Percentiles rank a stretch among this genome's conserved stretches.
Conservation (phyloP, 305 asterid species). For the Solanum chacoense region DNA sequence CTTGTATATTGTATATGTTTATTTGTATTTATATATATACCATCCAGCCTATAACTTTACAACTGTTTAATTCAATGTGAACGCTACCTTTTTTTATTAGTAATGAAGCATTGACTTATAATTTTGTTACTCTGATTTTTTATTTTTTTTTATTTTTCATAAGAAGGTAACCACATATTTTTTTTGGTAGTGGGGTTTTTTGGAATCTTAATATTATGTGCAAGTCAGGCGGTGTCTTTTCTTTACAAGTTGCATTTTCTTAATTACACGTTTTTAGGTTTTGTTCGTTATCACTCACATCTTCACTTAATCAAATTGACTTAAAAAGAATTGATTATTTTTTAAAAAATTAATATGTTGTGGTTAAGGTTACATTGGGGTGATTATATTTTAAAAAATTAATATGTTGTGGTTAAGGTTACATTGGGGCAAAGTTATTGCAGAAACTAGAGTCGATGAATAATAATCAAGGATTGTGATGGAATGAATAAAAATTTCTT, state of each 20-base stretch:
- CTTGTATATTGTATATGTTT: not conserved
- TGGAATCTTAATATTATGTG: not conserved
- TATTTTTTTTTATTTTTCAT: not conserved
- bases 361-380: not conserved
- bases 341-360: not conserved
- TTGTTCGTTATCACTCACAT: not conserved
- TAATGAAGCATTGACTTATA: constrained; percentile 8
- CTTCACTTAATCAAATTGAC: not conserved
- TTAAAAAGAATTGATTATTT: not conserved
- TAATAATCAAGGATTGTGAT: not conserved
- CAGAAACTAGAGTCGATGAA: not conserved
- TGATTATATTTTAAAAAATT: not conserved
- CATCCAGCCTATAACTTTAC: constrained; percentile 2
- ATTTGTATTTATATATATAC: not conserved
- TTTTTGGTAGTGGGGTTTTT: not conserved
- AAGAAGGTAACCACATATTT: not conserved
- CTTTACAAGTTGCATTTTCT: not conserved
- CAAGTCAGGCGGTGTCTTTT: not conserved
- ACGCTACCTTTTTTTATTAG: not conserved
- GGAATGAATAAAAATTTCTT: accelerated
- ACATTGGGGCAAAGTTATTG: not conserved
- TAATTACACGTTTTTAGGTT: not conserved
- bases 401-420: not conserved
- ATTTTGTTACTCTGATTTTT: not conserved
- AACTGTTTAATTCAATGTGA: not conserved